phyloP scores from a whole-genome alignment of 352 stramenopile species.

The Globisporangium rhizosaccharum region DNA sequence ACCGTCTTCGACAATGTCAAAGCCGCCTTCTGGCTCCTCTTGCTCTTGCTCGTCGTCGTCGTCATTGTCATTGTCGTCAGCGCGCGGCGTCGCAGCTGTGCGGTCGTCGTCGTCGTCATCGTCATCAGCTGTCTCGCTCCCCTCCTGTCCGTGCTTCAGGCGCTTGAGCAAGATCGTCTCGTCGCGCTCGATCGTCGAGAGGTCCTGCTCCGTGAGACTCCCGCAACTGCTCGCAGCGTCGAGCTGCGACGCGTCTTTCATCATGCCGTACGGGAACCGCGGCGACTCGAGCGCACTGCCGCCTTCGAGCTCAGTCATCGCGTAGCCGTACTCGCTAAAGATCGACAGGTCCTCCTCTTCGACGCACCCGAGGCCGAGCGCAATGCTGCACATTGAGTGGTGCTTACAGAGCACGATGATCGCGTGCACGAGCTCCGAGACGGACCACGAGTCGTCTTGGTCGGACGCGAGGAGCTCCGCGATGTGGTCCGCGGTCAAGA shows the following conservation, averaged over 20 bases:
- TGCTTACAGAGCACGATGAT: conserved; percentile 83
- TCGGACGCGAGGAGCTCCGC: conserved; percentile 62
- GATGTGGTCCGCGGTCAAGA: conserved; percentile 72
- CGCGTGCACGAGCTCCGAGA: conserved; percentile 82
- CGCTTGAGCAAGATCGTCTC: conserved; percentile 64
- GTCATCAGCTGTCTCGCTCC: conserved; percentile 56
- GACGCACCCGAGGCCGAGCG: conserved; percentile 62
- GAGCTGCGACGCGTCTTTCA: conserved; percentile 14
- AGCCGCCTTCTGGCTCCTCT: conserved; percentile 25
- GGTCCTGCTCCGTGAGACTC: conserved; percentile 46
- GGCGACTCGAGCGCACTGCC: conserved; percentile 4
- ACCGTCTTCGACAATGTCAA: conserved; percentile 57
- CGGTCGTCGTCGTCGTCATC: conserved; percentile 27
- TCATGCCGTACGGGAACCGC: conserved; percentile 19
- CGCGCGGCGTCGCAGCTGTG: neutral
- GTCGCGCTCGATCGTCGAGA: conserved; percentile 70
- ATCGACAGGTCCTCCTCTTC: conserved; percentile 75
- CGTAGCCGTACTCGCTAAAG: conserved; percentile 55
- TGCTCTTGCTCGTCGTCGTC: conserved; percentile 23
- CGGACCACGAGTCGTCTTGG: conserved; percentile 79
- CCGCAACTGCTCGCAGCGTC: conserved; percentile 36
- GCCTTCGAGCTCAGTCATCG: conserved; percentile 16
- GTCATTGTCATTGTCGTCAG: conserved; percentile 17
- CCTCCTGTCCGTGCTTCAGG: conserved; percentile 54
- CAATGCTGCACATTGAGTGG: conserved; percentile 79